Evolutionary conservation across 2,329 filamentous ascomycete species (phyloP).

Genomic region (Cladosporium oxysporum): DNA sequence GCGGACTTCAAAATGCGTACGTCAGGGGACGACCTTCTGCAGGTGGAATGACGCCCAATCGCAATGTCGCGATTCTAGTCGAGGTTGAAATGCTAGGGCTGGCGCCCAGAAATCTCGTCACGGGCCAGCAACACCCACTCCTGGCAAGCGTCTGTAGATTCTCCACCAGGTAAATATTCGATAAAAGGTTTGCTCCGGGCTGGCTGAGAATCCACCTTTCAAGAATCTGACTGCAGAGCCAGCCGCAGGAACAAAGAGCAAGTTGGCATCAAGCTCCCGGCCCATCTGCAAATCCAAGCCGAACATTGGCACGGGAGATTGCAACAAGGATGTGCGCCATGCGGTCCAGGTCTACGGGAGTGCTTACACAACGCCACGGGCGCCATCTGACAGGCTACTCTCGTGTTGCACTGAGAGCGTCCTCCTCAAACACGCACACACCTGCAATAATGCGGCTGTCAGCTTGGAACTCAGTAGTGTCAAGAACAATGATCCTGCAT

Average conservation of each 20-base stretch:
- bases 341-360: neutral
- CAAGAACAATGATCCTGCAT: constrained; percentile 15
- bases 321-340: neutral
- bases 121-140: neutral
- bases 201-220: neutral
- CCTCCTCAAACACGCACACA: neutral
- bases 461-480: neutral
- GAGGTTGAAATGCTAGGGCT: neutral
- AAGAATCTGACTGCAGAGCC: constrained; percentile 16
- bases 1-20: neutral
- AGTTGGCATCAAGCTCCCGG: constrained; percentile 3
- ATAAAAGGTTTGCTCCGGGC: neutral
- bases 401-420: neutral
- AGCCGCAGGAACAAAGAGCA: constrained; percentile 14
- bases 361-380: constrained; percentile 5
- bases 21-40: neutral
- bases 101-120: neutral
- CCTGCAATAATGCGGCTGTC: neutral
- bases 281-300: neutral
- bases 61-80: neutral
- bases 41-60: neutral
- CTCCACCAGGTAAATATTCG: neutral
- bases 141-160: neutral
- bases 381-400: constrained; percentile 1
- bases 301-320: constrained; percentile 16